These are phyloP conservation scores for Hirschioporus abietinus DNA, from an alignment of 768 basidiomycete genomes.

Conservation along the genomic window DNA sequence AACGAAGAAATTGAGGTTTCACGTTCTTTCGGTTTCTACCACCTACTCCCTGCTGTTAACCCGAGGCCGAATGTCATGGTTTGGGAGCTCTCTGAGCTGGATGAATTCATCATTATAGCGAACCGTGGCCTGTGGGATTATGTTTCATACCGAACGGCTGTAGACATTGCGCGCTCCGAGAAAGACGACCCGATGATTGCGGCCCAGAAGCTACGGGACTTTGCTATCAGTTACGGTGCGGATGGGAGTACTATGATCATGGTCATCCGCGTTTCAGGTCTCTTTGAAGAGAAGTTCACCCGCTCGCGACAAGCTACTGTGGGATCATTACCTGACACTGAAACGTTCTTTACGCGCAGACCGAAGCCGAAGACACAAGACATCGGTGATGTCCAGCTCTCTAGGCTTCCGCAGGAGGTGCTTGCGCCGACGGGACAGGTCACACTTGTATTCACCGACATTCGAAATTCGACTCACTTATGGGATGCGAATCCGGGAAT, in stretches of 20 bases:
- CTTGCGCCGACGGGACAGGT: slow-evolving; percentile 81
- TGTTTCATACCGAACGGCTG: slow-evolving; percentile 91
- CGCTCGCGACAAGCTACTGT: slow-evolving; percentile 42
- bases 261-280: slow-evolving; percentile 81
- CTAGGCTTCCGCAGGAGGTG: slow-evolving; percentile 71
- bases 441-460: slow-evolving; percentile 96
- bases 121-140: slow-evolving; percentile 93
- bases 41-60: slow-evolving; percentile 85
- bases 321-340: slow-evolving; percentile 40
- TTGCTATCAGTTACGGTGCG: slow-evolving; percentile 95
- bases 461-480: slow-evolving; percentile 90
- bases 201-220: slow-evolving; percentile 93
- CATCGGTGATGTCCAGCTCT: slow-evolving; percentile 50
- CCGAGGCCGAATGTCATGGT: slow-evolving; percentile 74
- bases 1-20: slow-evolving; percentile 91
- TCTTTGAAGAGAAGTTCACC: slow-evolving; percentile 46
- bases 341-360: slow-evolving; percentile 24
- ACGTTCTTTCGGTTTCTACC: slow-evolving; percentile 91
- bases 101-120: slow-evolving; percentile 95
- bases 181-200: slow-evolving; percentile 77
- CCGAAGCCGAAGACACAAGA: slow-evolving; percentile 38
- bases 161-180: slow-evolving; percentile 86
- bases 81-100: slow-evolving; percentile 69
- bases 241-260: slow-evolving; percentile 96
- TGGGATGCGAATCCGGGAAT: slow-evolving; percentile 97